Evolutionary conservation across 2,329 filamentous ascomycete species (phyloP).

Genomic region (Periglandula ipomoeae): DNA sequence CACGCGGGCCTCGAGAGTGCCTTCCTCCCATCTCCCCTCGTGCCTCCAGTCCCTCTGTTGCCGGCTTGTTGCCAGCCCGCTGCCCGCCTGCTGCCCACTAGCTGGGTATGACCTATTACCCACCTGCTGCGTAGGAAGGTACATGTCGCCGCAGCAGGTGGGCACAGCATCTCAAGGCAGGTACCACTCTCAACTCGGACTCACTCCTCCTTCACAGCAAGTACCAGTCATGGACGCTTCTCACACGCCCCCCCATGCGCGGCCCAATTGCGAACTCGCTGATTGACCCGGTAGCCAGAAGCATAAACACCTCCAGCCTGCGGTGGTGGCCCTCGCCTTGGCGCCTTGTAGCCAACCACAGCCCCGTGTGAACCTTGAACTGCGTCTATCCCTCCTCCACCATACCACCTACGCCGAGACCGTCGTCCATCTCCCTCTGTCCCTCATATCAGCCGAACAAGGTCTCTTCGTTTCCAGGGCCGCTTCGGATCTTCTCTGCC

Average conservation of each 20-base stretch:
- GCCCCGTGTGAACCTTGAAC: constrained; percentile 13
- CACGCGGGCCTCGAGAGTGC: constrained; percentile 3
- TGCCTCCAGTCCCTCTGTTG: not conserved
- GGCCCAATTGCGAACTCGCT: constrained; percentile 6
- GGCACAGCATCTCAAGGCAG: not conserved
- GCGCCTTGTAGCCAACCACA: constrained; percentile 13
- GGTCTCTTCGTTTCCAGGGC: constrained; percentile 10
- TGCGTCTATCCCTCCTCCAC: constrained; percentile 14
- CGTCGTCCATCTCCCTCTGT: constrained; percentile 12
- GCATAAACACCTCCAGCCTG: constrained; percentile 11
- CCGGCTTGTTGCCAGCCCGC: constrained; percentile 3
- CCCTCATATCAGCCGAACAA: constrained; percentile 13
- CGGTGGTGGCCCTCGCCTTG: constrained; percentile 10
- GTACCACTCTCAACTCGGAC: constrained; percentile 3
- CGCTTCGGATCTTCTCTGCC: constrained; percentile 6
- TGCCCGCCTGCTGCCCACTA: not conserved
- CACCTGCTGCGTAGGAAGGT: too few species aligned
- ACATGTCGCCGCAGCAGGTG: not conserved
- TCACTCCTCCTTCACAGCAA: constrained; percentile 9
- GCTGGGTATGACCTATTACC: too few species aligned
- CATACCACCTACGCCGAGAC: constrained; percentile 13
- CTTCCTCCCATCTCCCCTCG: too few species aligned
- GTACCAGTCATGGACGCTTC: not conserved
- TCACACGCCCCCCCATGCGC: constrained; percentile 4
- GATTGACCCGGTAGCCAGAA: constrained; percentile 8